Evolutionary conservation across 1,139 yeast genomes (phyloP), one percentile per base, ranked within the genome.

Genomic region (Zygoascus hellenicus): DNA sequence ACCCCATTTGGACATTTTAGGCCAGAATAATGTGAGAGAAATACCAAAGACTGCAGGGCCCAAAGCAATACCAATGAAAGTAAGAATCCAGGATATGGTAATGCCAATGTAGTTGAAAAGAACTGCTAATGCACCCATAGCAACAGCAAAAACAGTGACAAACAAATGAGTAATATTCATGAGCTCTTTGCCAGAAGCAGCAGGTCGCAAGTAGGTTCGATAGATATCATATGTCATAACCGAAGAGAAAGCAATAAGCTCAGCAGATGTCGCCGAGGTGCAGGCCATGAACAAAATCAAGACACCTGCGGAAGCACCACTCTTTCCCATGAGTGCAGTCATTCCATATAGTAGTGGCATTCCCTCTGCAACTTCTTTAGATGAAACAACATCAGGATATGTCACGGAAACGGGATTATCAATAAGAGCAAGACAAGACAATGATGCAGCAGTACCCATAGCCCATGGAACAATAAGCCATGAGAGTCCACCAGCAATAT

Each of bases 401-500:
- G 87, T 81, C 54, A 95, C 94, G 78, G 88, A 86, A 7, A 71
- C 62, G 16, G 83, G 80, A 29, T 78, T 71, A 44, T 69, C 66
- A 66, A 86, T 90, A 48, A 86, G 71, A 14, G 87, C 81, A 52
- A 84, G 69, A 43, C 87, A 85, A 19, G 88, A 84, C 32, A 87
- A 71, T 4, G 75, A 67, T 45, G 75, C 75, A 54, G 72, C 68
- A 6, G 76, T 74, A 7, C 96, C 95, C 85, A 86, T 74, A 7
- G 94, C 60, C 70, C 67, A 56, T 34, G 96, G 96, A 54, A 87
- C 80, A 11, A 94, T 90, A 61, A 85, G 81, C 96, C 96, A 87
- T 0, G 90, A 81, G 45, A 87, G 65, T 11, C 95, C 95, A 49
- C 95, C 96, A 54, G 84, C 68, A 33, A 86, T 80, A 63, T 87